Evolutionary conservation across 441 rosid genomes (phyloP).

Genomic region (Pelargonium myrrhifolium): DNA sequence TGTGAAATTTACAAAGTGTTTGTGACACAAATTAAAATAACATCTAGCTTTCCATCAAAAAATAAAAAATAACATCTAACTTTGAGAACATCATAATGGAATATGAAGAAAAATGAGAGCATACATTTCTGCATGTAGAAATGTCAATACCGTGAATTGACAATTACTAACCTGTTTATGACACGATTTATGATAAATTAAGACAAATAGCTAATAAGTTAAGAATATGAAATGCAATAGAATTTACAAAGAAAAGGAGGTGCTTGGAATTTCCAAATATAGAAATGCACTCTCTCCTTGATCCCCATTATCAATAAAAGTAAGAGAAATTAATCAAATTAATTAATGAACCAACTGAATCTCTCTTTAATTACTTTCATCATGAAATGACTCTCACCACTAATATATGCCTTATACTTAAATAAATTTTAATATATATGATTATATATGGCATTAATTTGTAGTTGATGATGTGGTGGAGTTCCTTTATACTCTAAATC

Average conservation of each 20-base stretch:
- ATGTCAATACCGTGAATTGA: no score
- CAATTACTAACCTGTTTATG: no score
- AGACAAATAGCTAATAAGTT: not conserved
- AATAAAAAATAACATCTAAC: no score
- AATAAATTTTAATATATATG: not conserved
- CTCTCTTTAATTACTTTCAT: not conserved
- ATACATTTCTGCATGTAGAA: no score
- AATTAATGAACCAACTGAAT: not conserved
- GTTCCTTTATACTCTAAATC: slow-evolving; percentile 24
- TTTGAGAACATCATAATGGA: no score
- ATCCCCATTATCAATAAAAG: no score
- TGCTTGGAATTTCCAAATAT: slow-evolving; percentile 14
- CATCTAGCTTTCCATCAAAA: no score
- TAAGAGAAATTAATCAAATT: not conserved
- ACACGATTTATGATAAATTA: no score
- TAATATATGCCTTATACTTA: not conserved
- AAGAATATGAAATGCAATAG: slow-evolving; percentile 1
- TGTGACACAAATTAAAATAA: no score
- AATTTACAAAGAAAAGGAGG: slow-evolving; percentile 5
- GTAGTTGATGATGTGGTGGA: slow-evolving; percentile 16
- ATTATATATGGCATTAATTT: no score
- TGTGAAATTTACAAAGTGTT: no score
- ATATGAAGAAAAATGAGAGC: no score
- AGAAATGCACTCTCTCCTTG: slow-evolving; percentile 18
- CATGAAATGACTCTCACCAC: not conserved